Conservation (phyloP, 2,329 filamentous ascomycete species). For the Penicillium hesseltinei region DNA sequence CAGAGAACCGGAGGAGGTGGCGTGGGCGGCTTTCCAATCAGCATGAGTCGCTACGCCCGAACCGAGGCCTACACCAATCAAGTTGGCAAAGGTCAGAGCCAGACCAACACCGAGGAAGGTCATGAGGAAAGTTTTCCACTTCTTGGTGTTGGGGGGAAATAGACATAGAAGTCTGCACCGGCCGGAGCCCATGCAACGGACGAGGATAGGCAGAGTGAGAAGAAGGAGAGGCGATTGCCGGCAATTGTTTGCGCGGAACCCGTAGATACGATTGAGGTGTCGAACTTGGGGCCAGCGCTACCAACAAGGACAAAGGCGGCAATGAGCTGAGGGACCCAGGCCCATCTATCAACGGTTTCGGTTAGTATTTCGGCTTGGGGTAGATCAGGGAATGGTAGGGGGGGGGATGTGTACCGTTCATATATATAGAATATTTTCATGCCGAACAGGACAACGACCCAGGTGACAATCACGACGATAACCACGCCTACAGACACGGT, state of each 20-base stretch:
- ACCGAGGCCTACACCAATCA: background rate
- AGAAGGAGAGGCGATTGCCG: background rate
- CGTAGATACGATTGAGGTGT: background rate
- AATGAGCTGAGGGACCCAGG: background rate
- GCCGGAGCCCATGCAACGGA: background rate
- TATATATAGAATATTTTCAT: background rate
- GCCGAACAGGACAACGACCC: background rate
- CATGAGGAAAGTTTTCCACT: background rate
- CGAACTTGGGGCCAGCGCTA: background rate
- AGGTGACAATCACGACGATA: background rate
- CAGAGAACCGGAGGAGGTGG: background rate
- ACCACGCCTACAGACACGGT: background rate
- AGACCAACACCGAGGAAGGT: background rate
- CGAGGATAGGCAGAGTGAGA: background rate
- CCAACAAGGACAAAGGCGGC: background rate
- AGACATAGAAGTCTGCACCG: background rate
- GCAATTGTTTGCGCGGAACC: background rate
- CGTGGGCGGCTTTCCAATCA: background rate
- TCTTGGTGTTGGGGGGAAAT: background rate
- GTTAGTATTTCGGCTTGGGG: background rate
- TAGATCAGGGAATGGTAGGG: background rate
- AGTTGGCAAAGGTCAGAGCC: background rate
- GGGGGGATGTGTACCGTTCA: background rate
- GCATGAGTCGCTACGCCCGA: background rate
- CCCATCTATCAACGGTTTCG: background rate